phyloP scores from a whole-genome alignment of 2,329 filamentous ascomycete genomes.

The Amphichorda felina region DNA sequence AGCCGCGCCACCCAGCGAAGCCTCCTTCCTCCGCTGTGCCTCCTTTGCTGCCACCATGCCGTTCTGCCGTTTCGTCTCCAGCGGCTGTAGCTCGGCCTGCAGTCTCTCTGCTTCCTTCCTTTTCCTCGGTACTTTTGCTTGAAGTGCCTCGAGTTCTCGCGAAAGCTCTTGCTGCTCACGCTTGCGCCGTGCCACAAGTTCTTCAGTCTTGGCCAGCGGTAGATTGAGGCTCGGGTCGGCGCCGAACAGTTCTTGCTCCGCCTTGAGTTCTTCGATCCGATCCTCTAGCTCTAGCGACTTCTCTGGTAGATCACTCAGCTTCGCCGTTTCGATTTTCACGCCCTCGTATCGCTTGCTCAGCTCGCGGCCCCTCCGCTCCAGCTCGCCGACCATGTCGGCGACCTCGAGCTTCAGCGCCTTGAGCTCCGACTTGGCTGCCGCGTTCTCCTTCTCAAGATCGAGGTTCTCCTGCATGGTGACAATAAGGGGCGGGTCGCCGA shows the following conservation, averaged over 20 bases:
- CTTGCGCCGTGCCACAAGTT: conserved; percentile 38
- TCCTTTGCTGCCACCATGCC: conserved; percentile 59
- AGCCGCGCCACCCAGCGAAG: conserved; percentile 49
- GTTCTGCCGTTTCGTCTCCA: conserved; percentile 56
- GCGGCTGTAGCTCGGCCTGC: conserved; percentile 52
- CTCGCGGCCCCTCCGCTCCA: conserved; percentile 53
- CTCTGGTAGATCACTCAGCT: conserved; percentile 37
- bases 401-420: conserved; percentile 75
- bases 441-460: conserved; percentile 56
- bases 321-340: conserved; percentile 33
- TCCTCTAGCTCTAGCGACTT: conserved; percentile 36
- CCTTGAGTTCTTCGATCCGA: conserved; percentile 31
- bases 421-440: conserved; percentile 61
- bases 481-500: conserved; percentile 78
- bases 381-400: conserved; percentile 55
- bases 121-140: conserved; percentile 52
- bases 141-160: conserved; percentile 50
- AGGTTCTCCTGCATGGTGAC: conserved; percentile 75
- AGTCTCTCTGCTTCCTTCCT: conserved; percentile 55
- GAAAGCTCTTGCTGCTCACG: conserved; percentile 43
- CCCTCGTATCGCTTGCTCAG: conserved; percentile 42
- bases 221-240: conserved; percentile 33
- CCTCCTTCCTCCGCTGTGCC: conserved; percentile 56
- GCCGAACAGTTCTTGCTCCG: conserved; percentile 20
- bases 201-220: conserved; percentile 44